Percentiles rank a stretch among this genome's conserved stretches.
phyloP scores from a whole-genome alignment of 345 rosid genomes.

The Melaleuca alternifolia region DNA sequence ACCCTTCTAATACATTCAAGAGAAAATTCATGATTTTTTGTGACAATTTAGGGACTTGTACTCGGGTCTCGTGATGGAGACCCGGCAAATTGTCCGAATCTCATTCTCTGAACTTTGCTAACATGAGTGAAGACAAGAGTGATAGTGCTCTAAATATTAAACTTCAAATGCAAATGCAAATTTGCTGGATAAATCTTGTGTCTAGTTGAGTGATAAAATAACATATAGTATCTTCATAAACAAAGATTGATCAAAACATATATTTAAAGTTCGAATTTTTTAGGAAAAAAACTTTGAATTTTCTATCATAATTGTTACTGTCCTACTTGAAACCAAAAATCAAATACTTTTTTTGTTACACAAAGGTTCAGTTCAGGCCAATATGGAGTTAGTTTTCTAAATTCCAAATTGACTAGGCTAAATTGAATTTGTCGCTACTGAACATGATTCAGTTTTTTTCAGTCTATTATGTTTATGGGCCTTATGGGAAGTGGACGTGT shows the following conservation, averaged over 20 bases:
- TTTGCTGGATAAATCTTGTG: not conserved
- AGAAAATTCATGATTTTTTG: not conserved
- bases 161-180: not conserved
- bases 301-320: no score
- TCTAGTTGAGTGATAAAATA: no score
- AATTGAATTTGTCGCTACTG: not conserved
- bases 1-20: not conserved
- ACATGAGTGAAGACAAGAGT: not conserved
- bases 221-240: no score
- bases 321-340: no score
- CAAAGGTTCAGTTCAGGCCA: no score
- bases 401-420: not conserved
- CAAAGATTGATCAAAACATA: no score
- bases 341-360: no score
- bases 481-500: not conserved
- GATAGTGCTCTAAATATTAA: not conserved
- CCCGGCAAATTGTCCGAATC: not conserved
- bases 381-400: no score
- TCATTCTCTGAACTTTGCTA: not conserved
- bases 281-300: no score
- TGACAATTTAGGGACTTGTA: not conserved
- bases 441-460: no score
- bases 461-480: not conserved
- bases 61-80: rapidly evolving
- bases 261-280: no score